Evolutionary conservation across 177 flowering plant species (phyloP), one percentile per base, ranked within the genome.

Genomic region (Vitis hybrid): DNA sequence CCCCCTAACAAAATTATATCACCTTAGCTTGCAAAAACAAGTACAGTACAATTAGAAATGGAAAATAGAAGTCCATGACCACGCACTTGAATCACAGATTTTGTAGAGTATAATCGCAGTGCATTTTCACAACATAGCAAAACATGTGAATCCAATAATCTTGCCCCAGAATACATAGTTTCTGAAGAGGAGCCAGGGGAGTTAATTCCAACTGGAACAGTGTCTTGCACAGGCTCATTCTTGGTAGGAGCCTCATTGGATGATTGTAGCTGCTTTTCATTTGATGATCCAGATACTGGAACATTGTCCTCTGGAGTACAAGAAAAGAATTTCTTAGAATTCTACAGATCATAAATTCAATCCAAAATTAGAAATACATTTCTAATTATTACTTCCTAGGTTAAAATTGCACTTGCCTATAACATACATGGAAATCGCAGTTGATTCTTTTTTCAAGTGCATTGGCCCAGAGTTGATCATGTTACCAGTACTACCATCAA

Each of bases 61-160:
- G n/a, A 69, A 31, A 61, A 18, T 20, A 61, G 10, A 29, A 39
- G 45, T 39, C 8, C 9, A 65, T 66, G 73, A 51, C 45, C 49
- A 76, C 54, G 52, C 68, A 92, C 97, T 97, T 89, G 84, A 75
- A 91, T 74, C 67, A 89, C 69, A 68, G 91, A 85, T 73, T 82
- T 81, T 59, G 80, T 65, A 34, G 85, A 67, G 84, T 82, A 88
- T 64, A 94, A 69, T 56, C 82, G 77, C 71, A 89, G 61, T 15
- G 86, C 78, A 73, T 88, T 80, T 68, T 80, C 83, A 73, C 87
- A 90, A 75, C 98, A 92, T 69, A 92, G 83, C 72, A 94, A 75
- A 66, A 94, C 69, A 68, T 83, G 73, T 52, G 91, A 76, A 65
- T 82, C 81, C 56, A 65, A 11, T 58, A 75, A 72, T 48, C 61